Evolutionary conservation across 352 stramenopile species (phyloP).

Genomic region (Aphanomyces euteiches): DNA sequence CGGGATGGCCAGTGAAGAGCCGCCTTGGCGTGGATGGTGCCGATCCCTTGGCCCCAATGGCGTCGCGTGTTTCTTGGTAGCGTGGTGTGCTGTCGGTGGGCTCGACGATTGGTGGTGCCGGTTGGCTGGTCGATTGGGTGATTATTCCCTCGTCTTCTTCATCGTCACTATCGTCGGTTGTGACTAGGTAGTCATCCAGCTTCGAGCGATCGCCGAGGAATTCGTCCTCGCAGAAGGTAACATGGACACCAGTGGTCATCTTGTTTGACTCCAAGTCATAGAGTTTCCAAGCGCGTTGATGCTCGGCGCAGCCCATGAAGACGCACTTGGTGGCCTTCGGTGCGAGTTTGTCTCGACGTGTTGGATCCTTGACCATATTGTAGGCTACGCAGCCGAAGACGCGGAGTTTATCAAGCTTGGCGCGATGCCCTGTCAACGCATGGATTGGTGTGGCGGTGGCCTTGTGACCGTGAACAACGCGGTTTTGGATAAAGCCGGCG

Average conservation of each 20-base stretch:
- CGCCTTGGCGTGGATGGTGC: background rate
- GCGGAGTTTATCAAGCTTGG: constrained; percentile 27
- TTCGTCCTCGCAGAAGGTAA: constrained; percentile 14
- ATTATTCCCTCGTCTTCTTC: constrained; percentile 10
- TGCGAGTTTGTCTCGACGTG: constrained; percentile 35
- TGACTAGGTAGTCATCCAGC: constrained; percentile 6
- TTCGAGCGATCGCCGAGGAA: constrained; percentile 1
- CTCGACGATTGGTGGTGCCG: background rate
- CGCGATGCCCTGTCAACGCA: constrained; percentile 29
- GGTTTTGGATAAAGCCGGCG: too few species aligned
- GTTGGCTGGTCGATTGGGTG: background rate
- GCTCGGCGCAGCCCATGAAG: constrained; percentile 33
- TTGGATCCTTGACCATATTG: constrained; percentile 31
- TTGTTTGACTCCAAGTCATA: constrained; percentile 26
- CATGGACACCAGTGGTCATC: constrained; percentile 15
- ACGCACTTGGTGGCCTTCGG: constrained; percentile 35
- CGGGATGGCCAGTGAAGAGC: too few species aligned
- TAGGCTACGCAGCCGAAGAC: constrained; percentile 38
- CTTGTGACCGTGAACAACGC: background rate
- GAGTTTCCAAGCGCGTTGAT: constrained; percentile 30
- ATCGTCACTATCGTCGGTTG: constrained; percentile 11
- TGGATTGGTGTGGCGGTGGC: constrained; percentile 32
- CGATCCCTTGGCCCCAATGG: background rate
- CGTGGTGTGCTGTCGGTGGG: background rate
- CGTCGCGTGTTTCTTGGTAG: background rate